Evolutionary conservation across 2,329 filamentous ascomycete genomes (phyloP), one percentile per base, ranked within the genome.

Genomic region (Teratosphaeria epicoccoides): DNA sequence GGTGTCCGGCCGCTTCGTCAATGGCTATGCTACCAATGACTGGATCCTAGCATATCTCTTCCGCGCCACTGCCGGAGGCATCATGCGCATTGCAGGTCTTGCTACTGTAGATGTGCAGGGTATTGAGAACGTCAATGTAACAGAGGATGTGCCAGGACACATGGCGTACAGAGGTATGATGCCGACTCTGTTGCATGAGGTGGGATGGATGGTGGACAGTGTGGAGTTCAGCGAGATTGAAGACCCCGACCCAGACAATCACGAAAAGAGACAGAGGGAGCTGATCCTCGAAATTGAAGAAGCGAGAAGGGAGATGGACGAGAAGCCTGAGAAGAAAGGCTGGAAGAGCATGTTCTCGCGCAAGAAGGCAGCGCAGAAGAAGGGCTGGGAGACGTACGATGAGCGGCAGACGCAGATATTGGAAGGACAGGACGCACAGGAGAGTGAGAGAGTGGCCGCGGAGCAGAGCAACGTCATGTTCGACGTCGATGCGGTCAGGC

Each of bases 171-270:
- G 93, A 68, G 81, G 82, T 24, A 87, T 89, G 33, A 97, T 98
- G 85, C 93, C 93, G 14, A 81, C 81, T 52, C 76, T 98, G 17
- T 76, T 98, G 49, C 82, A 88, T 56, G 85, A 91, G 66, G 88
- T 90, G 29, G 93, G 90, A 14, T 98, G 90, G 89, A 73, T 84
- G 49, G 87, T 97, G 3, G 84, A 95, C 63, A 90, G 85, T 57
- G 89, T 96, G 61, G 91, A 97, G 66, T 98, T 97, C 65, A 84
- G 81, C 1, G 93, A 98, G 70, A 97, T 98, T 54, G 93, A 97
- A 66, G 93, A 98, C 60, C 89, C 93, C 0, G 93, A 98, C 63
- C 93, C 93, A 0, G 93, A 97, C 0, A 91, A 95, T 60, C 91
- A 97, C 70, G 78, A 81, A 48, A 79, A 88, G 66, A 79, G 90